phyloP scores from a whole-genome alignment of 2,329 filamentous ascomycete species.

The Colletotrichum gloeosporioides region DNA sequence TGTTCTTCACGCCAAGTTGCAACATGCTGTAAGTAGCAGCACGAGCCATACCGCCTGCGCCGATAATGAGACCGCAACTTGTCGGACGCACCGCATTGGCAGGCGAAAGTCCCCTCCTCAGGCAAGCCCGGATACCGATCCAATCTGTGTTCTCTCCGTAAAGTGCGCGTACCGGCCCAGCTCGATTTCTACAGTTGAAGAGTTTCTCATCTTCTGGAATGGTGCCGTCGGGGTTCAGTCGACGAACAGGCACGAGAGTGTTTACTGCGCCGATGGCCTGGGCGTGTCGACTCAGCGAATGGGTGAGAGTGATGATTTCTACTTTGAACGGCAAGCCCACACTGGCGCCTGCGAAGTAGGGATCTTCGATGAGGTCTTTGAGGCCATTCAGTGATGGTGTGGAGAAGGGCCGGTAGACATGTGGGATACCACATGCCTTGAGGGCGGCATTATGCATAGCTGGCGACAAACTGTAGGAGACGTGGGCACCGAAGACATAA shows the following conservation, averaged over 20 bases:
- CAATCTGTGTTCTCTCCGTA: constrained; percentile 85
- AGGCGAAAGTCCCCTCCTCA: constrained; percentile 74
- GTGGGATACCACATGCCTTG: constrained; percentile 70
- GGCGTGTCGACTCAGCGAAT: constrained; percentile 75
- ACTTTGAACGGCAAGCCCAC: constrained; percentile 79
- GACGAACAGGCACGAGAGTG: constrained; percentile 74
- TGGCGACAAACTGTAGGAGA: constrained; percentile 75
- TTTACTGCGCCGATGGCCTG: constrained; percentile 79
- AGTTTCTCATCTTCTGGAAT: constrained; percentile 61
- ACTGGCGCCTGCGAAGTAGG: constrained; percentile 74
- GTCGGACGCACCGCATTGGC: constrained; percentile 67
- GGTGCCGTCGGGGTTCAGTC: constrained; percentile 59
- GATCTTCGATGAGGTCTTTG: constrained; percentile 67
- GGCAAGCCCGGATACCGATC: constrained; percentile 78
- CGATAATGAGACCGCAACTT: constrained; percentile 64
- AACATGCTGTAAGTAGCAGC: constrained; percentile 81
- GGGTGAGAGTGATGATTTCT: constrained; percentile 70
- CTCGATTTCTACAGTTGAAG: constrained; percentile 62
- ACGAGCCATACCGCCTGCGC: constrained; percentile 77
- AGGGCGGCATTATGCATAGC: constrained; percentile 80
- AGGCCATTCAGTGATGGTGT: constrained; percentile 67
- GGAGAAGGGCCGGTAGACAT: constrained; percentile 70
- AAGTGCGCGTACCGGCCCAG: constrained; percentile 70
- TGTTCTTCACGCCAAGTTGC: constrained; percentile 76
- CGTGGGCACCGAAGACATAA: constrained; percentile 76